Evolutionary conservation across 176 grass and related monocot genomes (phyloP), one percentile per base, ranked within the genome.

Genomic region (Oryza australiensis): DNA sequence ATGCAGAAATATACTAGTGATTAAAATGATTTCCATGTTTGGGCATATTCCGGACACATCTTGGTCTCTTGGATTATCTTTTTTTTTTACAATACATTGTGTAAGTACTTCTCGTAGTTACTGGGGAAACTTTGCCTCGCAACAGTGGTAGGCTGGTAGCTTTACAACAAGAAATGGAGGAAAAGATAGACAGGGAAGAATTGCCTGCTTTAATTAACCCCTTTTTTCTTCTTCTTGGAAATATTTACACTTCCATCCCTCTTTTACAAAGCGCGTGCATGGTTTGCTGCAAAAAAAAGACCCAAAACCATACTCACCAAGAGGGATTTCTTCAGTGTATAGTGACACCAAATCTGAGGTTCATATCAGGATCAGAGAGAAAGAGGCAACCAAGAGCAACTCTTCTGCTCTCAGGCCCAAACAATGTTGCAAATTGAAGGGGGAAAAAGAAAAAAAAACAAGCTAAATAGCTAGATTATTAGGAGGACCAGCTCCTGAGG

Each of bases 401-500:
- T 43, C 37, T 76, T 64, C 29, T 45, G 80, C 75, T 75, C 62
- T 70, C 30, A 26, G 78, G 74, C 49, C 84, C 34, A 86, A 94
- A 84, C 55, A 91, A 89, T 80, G 42, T 41, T 9, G 73, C 26
- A 78, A 85, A 55, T 7, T 8, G 24, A 62, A 34, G 3, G 20
- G 4, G 3, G 26, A 27, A 53, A 64, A 5, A 2, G 22, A 27
- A 66, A 70, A 0, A 2, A 4, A 64, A 35, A 37, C 8, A 18
- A 13, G 15, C 38, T 53, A 68, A n/a, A n/a, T n/a, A n/a, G n/a
- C n/a, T n/a, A n/a, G n/a, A 46, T 46, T 14, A 64, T 75, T 90
- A 91, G 15, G 87, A 94, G 85, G 92, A 94, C 89, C 90, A 90
- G 79, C 74, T 90, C 85, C 82, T 75, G 30, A 93, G 80, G 5